These are phyloP conservation scores for Graphilbum fragrans DNA, from an alignment of 2,329 filamentous ascomycete species.

Conservation along the genomic window DNA sequence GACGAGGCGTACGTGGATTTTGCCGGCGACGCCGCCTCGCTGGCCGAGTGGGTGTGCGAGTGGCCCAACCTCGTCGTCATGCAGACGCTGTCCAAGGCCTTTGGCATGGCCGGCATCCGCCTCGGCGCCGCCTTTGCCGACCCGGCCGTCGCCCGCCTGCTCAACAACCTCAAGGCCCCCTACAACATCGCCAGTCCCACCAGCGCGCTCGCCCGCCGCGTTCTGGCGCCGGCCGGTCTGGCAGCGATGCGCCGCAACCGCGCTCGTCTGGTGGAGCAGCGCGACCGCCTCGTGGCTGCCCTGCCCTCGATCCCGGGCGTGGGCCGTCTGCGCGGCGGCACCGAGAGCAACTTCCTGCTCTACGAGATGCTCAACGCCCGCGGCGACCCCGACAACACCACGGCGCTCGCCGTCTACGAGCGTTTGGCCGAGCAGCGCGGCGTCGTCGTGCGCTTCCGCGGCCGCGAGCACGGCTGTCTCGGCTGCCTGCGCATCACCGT, in stretches of 20 bases:
- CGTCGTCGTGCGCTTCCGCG: slow-evolving; percentile 87
- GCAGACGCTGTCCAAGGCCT: slow-evolving; percentile 97
- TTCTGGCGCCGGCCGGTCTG: slow-evolving; percentile 56
- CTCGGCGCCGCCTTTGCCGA: slow-evolving; percentile 77
- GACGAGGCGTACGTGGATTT: slow-evolving; percentile 98
- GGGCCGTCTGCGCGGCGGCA: slow-evolving; percentile 69
- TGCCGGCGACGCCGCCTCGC: slow-evolving; percentile 57
- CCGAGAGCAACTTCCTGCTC: slow-evolving; percentile 77
- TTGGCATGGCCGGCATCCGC: slow-evolving; percentile 87
- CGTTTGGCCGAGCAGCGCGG: slow-evolving; percentile 72
- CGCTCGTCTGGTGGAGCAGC: slow-evolving; percentile 59
- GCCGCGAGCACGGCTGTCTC: slow-evolving; percentile 79
- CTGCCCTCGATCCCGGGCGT: slow-evolving; percentile 67
- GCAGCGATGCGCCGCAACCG: slow-evolving; percentile 60
- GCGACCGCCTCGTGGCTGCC: slow-evolving; percentile 62
- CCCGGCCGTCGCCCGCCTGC: slow-evolving; percentile 58
- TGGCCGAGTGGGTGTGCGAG: slow-evolving; percentile 84
- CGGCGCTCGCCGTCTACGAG: slow-evolving; percentile 73
- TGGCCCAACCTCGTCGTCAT: slow-evolving; percentile 95
- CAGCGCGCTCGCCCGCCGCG: slow-evolving; percentile 64
- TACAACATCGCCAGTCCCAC: slow-evolving; percentile 93
- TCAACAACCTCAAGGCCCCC: slow-evolving; percentile 90
- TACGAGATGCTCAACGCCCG: slow-evolving; percentile 70
- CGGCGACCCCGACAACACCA: slow-evolving; percentile 66
- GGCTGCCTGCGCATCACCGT: slow-evolving; percentile 88